Base-by-base conservation (phyloP, 2,329 filamentous ascomycete species). In the Colletotrichum destructivum region DNA sequence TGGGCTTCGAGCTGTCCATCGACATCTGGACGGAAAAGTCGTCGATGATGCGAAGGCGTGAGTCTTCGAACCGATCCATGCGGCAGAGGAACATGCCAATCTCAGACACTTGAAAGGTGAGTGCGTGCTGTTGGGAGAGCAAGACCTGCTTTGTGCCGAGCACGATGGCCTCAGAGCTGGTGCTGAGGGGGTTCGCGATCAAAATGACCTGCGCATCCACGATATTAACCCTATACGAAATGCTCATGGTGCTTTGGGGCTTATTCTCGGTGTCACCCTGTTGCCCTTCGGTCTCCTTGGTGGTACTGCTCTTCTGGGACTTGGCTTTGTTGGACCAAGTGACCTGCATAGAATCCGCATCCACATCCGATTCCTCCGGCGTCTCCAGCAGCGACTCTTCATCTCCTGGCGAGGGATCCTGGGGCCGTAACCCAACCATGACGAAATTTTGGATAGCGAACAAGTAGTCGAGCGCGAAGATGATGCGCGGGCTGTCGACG, bases 51-150 rank as follows among this genome's bases (percentile, higher is more conserved):
- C 96, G 91, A 57, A 99, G 87, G 47, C 94, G 91, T 51, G 92
- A 95, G 4, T 93, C 95, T 76, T 99, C 96, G 76, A 98, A 98
- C 74, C 92, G 94, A 81, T 99, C 97, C 96, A 99, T 99, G 15
- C 96, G 93, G 79, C 97, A 99, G 42, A 99, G 83, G 81, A 98
- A 99, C 96, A 99, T 99, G 76, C 96, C 96, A 64, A 98, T 90
- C 78, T 98, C 92, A 9, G 94, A 95, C 3, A 99, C 91, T 79
- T 99, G 96, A 78, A 99, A 88, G 0, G 96, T 98, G 76, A 97
- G 88, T 11, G 96, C 94, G 83, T 98, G 94, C 80, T 99, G 97
- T 77, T 97, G 93, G 2, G 96, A 97, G 13, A 98, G 88, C 2
- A 98, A 87, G 15, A 98, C 91, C 80, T 99, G 95, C 79, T 98